Conservation (phyloP, 108 stramenopile genomes). For the Nitzschia sp. region DNA sequence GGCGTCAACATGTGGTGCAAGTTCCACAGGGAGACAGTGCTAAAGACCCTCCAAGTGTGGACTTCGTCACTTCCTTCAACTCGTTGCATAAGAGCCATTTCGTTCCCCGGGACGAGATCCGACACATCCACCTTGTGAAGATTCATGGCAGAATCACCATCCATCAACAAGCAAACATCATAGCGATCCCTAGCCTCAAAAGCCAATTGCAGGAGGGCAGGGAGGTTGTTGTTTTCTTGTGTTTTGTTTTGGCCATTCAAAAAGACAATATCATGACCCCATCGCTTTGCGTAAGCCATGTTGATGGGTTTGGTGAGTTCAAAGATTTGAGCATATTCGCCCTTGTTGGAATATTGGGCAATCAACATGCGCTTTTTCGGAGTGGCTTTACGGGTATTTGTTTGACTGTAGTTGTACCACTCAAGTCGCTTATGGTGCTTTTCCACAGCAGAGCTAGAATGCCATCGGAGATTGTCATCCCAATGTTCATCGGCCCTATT, state of each 20-base stretch:
- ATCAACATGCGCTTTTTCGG: slow-evolving; percentile 25
- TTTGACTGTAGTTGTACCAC: slow-evolving; percentile 12
- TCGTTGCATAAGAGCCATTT: slow-evolving; percentile 18
- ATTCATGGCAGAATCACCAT: slow-evolving; percentile 32
- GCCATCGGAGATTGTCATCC: slow-evolving; percentile 12
- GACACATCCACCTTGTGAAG: slow-evolving; percentile 29
- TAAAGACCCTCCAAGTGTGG: slow-evolving; percentile 14
- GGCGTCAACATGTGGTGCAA: slow-evolving; percentile 21
- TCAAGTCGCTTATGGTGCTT: neutral
- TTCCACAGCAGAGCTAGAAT: neutral
- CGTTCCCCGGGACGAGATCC: slow-evolving; percentile 8
- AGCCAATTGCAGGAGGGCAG: slow-evolving; percentile 19
- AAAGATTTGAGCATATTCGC: slow-evolving; percentile 15
- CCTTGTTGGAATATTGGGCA: slow-evolving; percentile 30
- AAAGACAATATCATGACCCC: slow-evolving; percentile 32
- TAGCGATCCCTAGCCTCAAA: slow-evolving; percentile 11
- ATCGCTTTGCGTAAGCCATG: slow-evolving; percentile 27
- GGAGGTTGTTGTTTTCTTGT: slow-evolving; percentile 2
- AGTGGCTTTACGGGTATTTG: neutral
- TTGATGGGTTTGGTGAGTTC: slow-evolving; percentile 23
- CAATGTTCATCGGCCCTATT: neutral
- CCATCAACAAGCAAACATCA: slow-evolving; percentile 32
- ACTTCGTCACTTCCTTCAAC: slow-evolving; percentile 2
- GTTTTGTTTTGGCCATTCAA: slow-evolving; percentile 11
- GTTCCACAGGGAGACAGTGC: slow-evolving; percentile 38